These are phyloP conservation scores for Pseudopithomyces chartarum DNA, from an alignment of 2,329 filamentous ascomycete species.

Conservation along the genomic window DNA sequence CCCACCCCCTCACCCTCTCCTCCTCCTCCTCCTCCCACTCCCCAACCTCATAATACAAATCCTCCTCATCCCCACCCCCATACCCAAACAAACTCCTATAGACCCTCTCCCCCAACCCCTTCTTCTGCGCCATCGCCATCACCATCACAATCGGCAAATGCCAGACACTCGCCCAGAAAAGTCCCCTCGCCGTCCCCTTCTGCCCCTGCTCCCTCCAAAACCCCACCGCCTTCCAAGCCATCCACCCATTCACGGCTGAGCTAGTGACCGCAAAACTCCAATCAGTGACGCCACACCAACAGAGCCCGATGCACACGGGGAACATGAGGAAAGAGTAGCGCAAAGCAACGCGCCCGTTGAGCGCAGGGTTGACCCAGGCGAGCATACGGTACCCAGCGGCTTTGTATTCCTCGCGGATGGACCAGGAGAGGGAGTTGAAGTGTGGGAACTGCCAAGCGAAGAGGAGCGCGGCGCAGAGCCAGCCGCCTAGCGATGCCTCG, in stretches of 20 bases:
- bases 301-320: slow-evolving; percentile 81
- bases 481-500: slow-evolving; percentile 74
- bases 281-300: slow-evolving; percentile 80
- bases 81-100: slow-evolving; percentile 40
- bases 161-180: slow-evolving; percentile 99
- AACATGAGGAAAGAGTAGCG: slow-evolving; percentile 86
- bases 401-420: slow-evolving; percentile 88
- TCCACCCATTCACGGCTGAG: slow-evolving; percentile 82
- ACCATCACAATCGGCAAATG: slow-evolving; percentile 90
- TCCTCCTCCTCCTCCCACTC: slow-evolving; percentile 33
- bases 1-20: slow-evolving; percentile 12
- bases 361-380: slow-evolving; percentile 81
- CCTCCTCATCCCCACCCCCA: slow-evolving; percentile 31
- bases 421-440: slow-evolving; percentile 92
- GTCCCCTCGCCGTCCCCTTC: slow-evolving; percentile 76
- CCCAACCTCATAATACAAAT: slow-evolving; percentile 39
- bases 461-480: slow-evolving; percentile 81
- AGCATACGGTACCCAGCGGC: slow-evolving; percentile 72
- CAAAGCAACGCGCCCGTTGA: slow-evolving; percentile 85
- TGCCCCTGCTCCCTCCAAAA: slow-evolving; percentile 83
- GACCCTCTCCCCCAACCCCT: slow-evolving; percentile 60
- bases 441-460: slow-evolving; percentile 99
- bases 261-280: slow-evolving; percentile 84
- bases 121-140: slow-evolving; percentile 89
- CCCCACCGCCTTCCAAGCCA: slow-evolving; percentile 75